Conservation (phyloP, 768 basidiomycete genomes). For the Zangia roseola region DNA sequence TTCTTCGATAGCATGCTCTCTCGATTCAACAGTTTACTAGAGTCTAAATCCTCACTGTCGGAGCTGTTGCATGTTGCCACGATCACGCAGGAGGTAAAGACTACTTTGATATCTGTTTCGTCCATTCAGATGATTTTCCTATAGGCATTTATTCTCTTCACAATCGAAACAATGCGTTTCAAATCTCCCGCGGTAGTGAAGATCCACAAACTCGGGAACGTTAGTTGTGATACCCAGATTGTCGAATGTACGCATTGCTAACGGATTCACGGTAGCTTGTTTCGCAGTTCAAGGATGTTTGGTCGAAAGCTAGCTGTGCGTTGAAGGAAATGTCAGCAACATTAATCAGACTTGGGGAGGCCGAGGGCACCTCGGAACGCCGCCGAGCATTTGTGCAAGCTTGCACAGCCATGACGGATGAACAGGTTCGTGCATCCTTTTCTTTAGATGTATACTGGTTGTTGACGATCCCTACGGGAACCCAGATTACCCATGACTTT, state of each 20-base stretch:
- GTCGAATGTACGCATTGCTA: not conserved
- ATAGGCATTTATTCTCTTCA: conserved; percentile 72
- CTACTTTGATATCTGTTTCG: not conserved
- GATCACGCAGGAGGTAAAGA: conserved; percentile 67
- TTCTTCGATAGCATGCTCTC: conserved; percentile 64
- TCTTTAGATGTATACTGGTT: not conserved
- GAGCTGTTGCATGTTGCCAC: conserved; percentile 72
- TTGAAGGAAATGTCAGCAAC: conserved; percentile 58
- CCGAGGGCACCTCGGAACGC: conserved; percentile 49
- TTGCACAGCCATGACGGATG: conserved; percentile 42
- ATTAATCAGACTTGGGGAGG: conserved; percentile 50
- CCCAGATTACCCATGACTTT: conserved; percentile 67
- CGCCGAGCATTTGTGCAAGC: conserved; percentile 52
- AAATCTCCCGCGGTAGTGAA: conserved; percentile 68
- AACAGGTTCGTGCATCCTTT: conserved; percentile 30
- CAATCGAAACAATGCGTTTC: conserved; percentile 71
- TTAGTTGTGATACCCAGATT: conserved; percentile 34
- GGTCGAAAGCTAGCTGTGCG: conserved; percentile 47
- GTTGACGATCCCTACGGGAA: not conserved
- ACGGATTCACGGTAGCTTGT: conserved; percentile 49
- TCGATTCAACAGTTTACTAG: conserved; percentile 47
- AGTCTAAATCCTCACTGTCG: conserved; percentile 40
- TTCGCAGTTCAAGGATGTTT: conserved; percentile 62
- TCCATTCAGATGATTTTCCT: not conserved
- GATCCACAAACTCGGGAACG: conserved; percentile 68